Base-by-base conservation (phyloP, 768 basidiomycete genomes). In the Infundibulicybe gibba region DNA sequence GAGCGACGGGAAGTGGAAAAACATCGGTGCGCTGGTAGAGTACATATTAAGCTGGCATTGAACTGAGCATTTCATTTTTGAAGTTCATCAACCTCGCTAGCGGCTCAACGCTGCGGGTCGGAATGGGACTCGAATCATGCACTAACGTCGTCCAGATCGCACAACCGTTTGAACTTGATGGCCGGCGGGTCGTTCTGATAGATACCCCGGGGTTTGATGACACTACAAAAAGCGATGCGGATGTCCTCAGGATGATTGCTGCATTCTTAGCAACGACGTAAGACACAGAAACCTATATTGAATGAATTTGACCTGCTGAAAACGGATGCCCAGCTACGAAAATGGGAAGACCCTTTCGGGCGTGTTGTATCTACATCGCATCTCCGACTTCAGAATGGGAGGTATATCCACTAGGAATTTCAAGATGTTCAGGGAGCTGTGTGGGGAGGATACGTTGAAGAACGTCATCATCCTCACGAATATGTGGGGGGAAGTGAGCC, bases 171-270 rank as follows among this genome's bases (percentile, higher is more conserved):
- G 51, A 61, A 19, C 55, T 79, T 9, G 70, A 75, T 35, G 75
- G 70, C 2, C 60, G 59, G 8, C 55, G 45, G 12, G 64, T 81
- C 32, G 71, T 62, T 0, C 56, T 83, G 14, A 71, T 83, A 38
- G 81, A 83, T 51, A 83, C 81, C 0, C 80, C 81, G 0, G 81
- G 81, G 5, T 82, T 81, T 47, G 80, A 80, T 49, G 79, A 81
- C 53, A 75, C 77, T 2, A 65, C 59, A 3, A 66, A 63, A 40
- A 74, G 67, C 40, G 79, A 80, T 44, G 66, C 71, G 0, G 74
- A 74, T 13, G 60, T 80, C 12, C 59, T 80, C 35, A 70, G 66
- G 39, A 69, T 76, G 68, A 79, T 80, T 19, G 72, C 78, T 1
- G 48, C 71, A 40, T 70, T 65, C 49, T 57, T 74, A 37, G 55